These are phyloP conservation scores for Flaveria sonorensis DNA, from an alignment of 129 eudicot species.

Conservation along the genomic window DNA sequence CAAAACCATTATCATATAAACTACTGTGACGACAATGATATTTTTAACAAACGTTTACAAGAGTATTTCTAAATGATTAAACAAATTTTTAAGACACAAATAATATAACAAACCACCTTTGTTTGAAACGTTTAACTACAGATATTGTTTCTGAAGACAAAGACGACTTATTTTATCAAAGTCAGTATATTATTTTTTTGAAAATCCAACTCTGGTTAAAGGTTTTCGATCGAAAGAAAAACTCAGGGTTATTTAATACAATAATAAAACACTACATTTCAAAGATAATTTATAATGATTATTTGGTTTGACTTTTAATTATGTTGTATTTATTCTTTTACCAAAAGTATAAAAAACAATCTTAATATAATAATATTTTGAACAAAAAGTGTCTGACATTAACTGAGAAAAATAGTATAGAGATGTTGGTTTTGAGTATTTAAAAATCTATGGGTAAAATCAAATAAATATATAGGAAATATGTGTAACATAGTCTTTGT, in stretches of 20 bases:
- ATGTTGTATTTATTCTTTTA: background rate
- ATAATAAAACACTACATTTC: background rate
- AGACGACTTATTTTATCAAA: background rate
- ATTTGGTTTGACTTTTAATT: conserved; percentile 7
- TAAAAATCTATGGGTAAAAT: background rate
- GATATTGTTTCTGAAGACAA: background rate
- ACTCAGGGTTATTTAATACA: background rate
- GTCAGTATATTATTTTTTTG: background rate
- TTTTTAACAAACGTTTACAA: too few relatives aligned
- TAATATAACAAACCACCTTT: background rate
- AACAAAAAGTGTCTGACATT: background rate
- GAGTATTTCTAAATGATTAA: too few relatives aligned
- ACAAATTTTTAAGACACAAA: background rate
- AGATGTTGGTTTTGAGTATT: background rate
- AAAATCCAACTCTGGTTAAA: background rate
- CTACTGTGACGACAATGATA: too few relatives aligned
- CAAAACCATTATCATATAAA: too few relatives aligned
- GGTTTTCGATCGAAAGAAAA: background rate
- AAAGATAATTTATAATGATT: background rate
- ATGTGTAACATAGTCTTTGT: conserved; percentile 37
- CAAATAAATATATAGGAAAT: conserved; percentile 1
- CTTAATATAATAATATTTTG: background rate
- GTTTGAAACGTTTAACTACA: background rate
- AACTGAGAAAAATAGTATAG: background rate
- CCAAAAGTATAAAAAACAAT: background rate